Evolutionary conservation across 1,139 yeast species (phyloP).

Genomic region (Kodamaea anthophila): DNA sequence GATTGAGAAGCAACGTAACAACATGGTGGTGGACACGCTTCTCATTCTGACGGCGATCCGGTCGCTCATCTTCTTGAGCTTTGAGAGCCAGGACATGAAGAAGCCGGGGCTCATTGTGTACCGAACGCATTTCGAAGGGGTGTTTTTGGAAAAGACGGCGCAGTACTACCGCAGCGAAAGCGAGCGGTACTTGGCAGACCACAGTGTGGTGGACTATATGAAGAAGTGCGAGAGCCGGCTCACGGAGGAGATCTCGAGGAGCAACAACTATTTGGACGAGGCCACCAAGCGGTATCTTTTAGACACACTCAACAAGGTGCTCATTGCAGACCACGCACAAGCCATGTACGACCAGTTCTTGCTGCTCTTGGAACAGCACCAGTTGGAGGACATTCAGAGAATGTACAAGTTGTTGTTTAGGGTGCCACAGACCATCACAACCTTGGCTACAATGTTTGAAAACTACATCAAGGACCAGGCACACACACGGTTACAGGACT

Average conservation of each 20-base stretch:
- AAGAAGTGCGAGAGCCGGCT: conserved; percentile 78
- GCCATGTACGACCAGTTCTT: conserved; percentile 75
- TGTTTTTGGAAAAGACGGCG: conserved; percentile 68
- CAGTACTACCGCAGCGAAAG: conserved; percentile 72
- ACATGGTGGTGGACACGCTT: conserved; percentile 65
- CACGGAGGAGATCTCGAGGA: conserved; percentile 73
- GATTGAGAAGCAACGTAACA: conserved; percentile 73
- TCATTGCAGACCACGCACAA: conserved; percentile 74
- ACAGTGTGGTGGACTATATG: conserved; percentile 88
- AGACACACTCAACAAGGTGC: conserved; percentile 66
- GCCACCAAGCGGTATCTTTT: conserved; percentile 76
- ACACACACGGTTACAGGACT: conserved; percentile 56
- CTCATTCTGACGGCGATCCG: conserved; percentile 71
- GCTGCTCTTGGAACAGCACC: conserved; percentile 65
- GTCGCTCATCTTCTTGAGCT: conserved; percentile 74
- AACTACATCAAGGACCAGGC: conserved; percentile 73
- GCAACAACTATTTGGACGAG: conserved; percentile 77
- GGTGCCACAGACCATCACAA: conserved; percentile 68
- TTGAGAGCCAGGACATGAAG: conserved; percentile 76
- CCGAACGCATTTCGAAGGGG: conserved; percentile 69
- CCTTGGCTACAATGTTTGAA: conserved; percentile 70
- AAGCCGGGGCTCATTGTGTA: conserved; percentile 81
- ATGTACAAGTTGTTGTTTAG: conserved; percentile 73
- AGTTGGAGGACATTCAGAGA: conserved; percentile 70
- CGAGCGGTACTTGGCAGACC: conserved; percentile 54